Percentiles rank a stretch among this genome's conserved stretches.
Conservation (phyloP, 805 yeast genomes). For the Suhomyces kilbournensis region DNA sequence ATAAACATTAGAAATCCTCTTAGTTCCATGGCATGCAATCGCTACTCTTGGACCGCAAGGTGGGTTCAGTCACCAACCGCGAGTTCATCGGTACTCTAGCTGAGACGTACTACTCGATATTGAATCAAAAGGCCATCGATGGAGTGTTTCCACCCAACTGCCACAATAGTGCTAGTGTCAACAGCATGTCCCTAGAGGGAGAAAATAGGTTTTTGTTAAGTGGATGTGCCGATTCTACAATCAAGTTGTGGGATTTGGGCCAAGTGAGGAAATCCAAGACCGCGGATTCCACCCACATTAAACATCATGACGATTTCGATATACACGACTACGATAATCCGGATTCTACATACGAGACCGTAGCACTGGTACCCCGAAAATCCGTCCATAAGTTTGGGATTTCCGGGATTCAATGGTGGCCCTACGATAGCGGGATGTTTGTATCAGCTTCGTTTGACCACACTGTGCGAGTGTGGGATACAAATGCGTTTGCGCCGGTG, state of each 20-base stretch:
- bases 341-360: conserved; percentile 17
- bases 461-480: conserved; percentile 77
- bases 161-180: conserved; percentile 53
- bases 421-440: conserved; percentile 81
- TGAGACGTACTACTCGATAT: conserved; percentile 34
- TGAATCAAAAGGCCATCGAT: conserved; percentile 20
- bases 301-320: conserved; percentile 14
- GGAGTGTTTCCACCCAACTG: conserved; percentile 40
- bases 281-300: conserved; percentile 10
- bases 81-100: conserved; percentile 35
- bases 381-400: conserved; percentile 67
- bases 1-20: not conserved
- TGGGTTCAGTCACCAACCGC: conserved; percentile 26
- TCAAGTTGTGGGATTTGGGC: conserved; percentile 62
- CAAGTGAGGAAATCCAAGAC: not conserved
- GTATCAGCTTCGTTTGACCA: conserved; percentile 78
- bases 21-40: conserved; percentile 31
- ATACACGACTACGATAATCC: conserved; percentile 34
- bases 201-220: conserved; percentile 52
- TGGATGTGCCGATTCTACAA: conserved; percentile 70
- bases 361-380: conserved; percentile 38
- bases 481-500: conserved; percentile 60
- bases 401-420: conserved; percentile 83
- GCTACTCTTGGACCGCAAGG: conserved; percentile 32
- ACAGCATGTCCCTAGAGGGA: conserved; percentile 56